Percentiles rank a stretch among this genome's conserved stretches.
These are phyloP conservation scores for Russula olivacea DNA, from an alignment of 768 basidiomycete genomes.

Conservation along the genomic window DNA sequence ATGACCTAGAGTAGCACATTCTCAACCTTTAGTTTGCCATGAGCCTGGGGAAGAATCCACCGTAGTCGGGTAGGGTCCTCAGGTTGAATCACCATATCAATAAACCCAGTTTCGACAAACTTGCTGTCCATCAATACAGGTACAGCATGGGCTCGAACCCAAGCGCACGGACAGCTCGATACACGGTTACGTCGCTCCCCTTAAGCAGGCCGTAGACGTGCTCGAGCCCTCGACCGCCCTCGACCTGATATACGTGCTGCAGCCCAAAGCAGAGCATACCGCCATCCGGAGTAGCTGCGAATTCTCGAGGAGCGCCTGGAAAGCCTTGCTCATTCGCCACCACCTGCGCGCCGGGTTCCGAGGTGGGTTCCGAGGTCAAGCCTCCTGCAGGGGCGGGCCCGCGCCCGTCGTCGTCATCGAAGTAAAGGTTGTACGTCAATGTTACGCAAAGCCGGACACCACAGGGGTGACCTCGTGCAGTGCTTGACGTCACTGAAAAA, in stretches of 20 bases:
- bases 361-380: neutral
- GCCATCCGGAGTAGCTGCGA: slow-evolving; percentile 35
- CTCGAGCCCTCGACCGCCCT: neutral
- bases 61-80: neutral
- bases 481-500: slow-evolving; percentile 43
- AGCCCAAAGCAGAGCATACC: slow-evolving; percentile 40
- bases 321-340: slow-evolving; percentile 6
- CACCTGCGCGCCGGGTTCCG: neutral
- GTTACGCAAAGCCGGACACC: slow-evolving; percentile 38
- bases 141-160: slow-evolving; percentile 3
- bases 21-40: neutral
- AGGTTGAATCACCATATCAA: neutral
- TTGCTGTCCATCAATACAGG: neutral
- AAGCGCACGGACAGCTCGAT: neutral
- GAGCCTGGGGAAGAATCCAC: neutral
- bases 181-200: slow-evolving; percentile 1
- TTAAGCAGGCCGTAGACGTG: slow-evolving; percentile 9
- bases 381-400: neutral
- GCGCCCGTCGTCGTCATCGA: slow-evolving; percentile 2
- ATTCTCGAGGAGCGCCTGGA: slow-evolving; percentile 32
- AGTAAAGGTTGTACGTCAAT: slow-evolving; percentile 41
- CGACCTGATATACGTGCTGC: slow-evolving; percentile 35
- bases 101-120: neutral
- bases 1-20: neutral
- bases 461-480: slow-evolving; percentile 42